Percentiles rank a stretch among this genome's conserved stretches.
These are phyloP conservation scores for Cercospora zeina DNA, from an alignment of 2,329 filamentous ascomycete genomes.

Conservation along the genomic window DNA sequence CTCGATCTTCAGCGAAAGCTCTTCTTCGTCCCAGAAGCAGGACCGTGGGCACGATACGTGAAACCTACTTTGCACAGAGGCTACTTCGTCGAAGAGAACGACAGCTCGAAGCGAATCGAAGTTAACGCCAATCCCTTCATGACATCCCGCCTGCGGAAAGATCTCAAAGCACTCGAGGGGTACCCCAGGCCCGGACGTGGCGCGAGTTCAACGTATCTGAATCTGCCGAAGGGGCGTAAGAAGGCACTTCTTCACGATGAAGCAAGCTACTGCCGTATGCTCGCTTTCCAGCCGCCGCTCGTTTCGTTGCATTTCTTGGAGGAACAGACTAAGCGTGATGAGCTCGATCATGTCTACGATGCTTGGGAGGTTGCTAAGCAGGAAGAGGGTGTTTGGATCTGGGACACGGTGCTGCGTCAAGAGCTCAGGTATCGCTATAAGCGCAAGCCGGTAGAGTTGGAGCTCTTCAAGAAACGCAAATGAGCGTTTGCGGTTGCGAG, in stretches of 20 bases:
- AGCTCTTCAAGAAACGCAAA: background rate
- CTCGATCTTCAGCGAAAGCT: slow-evolving; percentile 20
- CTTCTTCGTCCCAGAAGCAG: slow-evolving; percentile 15
- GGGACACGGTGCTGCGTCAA: slow-evolving; percentile 1
- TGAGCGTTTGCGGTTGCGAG: background rate
- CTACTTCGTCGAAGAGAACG: background rate
- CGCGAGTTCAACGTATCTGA: background rate
- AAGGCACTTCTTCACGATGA: background rate
- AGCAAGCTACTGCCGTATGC: slow-evolving; percentile 11
- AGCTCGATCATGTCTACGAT: background rate
- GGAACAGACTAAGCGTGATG: background rate
- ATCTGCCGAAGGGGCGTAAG: background rate
- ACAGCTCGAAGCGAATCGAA: background rate
- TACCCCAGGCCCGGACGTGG: background rate
- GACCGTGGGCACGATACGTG: slow-evolving; percentile 1
- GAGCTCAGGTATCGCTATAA: slow-evolving; percentile 3
- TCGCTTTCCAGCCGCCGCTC: slow-evolving; percentile 9
- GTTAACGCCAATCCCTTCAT: slow-evolving; percentile 5
- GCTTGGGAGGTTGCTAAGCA: background rate
- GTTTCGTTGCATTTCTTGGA: background rate
- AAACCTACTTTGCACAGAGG: background rate
- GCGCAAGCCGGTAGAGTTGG: background rate
- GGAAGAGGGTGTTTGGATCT: background rate
- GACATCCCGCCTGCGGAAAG: background rate
- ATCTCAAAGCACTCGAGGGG: slow-evolving; percentile 1